phyloP scores from a whole-genome alignment of 352 stramenopile species.

The Globisporangium carolinianum region DNA sequence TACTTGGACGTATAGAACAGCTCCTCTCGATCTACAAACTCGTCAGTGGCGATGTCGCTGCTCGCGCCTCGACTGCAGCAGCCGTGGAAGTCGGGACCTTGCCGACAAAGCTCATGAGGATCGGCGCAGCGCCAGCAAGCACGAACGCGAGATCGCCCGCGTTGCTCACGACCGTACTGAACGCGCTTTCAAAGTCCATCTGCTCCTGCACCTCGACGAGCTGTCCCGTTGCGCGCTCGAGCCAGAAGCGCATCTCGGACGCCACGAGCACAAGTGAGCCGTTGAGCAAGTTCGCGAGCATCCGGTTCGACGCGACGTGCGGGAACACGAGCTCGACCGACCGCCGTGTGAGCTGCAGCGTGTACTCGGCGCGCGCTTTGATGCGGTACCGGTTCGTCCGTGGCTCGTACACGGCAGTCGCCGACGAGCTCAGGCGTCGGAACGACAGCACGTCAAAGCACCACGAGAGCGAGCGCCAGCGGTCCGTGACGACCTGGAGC shows the following conservation, averaged over 20 bases:
- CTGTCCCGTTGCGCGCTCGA: conserved; percentile 11
- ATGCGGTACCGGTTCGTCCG: conserved; percentile 10
- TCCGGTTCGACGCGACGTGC: conserved; percentile 1
- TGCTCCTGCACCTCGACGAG: conserved; percentile 13
- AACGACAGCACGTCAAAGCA: conserved; percentile 13
- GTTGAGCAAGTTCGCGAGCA: conserved; percentile 1
- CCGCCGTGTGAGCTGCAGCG: conserved; percentile 9
- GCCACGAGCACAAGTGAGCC: conserved; percentile 9
- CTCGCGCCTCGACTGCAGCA: not conserved
- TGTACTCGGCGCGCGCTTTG: conserved; percentile 7
- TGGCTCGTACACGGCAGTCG: conserved; percentile 5
- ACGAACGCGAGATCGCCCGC: conserved; percentile 17
- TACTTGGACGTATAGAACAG: too few relatives aligned
- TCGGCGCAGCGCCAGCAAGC: conserved; percentile 8
- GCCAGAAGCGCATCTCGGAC: conserved; percentile 17
- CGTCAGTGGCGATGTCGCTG: not conserved
- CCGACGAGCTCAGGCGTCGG: not conserved
- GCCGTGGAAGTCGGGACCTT: not conserved
- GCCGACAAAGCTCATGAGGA: conserved; percentile 9
- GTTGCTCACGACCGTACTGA: conserved; percentile 19
- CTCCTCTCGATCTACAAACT: not conserved
- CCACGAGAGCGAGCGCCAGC: conserved; percentile 15
- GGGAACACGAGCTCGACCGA: conserved; percentile 14
- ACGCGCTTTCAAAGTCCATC: conserved; percentile 26
- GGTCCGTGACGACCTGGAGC: conserved; percentile 9